phyloP scores from a whole-genome alignment of 169 alveolate genomes.

The Plasmodium fragile region DNA sequence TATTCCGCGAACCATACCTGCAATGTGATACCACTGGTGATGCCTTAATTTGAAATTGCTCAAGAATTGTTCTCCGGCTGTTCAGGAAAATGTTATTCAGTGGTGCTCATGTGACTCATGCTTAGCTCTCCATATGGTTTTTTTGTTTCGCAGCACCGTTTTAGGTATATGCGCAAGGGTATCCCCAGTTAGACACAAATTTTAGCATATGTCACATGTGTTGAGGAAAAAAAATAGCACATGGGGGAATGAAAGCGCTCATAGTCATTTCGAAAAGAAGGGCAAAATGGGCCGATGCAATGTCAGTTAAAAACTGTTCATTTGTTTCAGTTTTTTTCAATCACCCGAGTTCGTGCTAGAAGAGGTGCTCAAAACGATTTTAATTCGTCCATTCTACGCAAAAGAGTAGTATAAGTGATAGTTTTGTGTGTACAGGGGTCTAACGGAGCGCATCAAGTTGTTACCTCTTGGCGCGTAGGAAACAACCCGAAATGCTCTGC shows the following conservation, averaged over 20 bases:
- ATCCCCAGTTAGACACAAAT: neutral
- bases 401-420: neutral
- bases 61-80: conserved; percentile 83
- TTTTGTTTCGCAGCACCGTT: neutral
- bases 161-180: conserved; percentile 1
- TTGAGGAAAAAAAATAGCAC: neutral
- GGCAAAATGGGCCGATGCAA: neutral
- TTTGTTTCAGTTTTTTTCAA: neutral
- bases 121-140: neutral
- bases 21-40: conserved; percentile 91
- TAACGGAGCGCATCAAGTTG: neutral
- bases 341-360: conserved; percentile 76
- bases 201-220: neutral
- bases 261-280: neutral
- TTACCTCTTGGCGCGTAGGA: neutral
- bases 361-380: conserved; percentile 82
- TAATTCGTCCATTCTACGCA: conserved; percentile 85
- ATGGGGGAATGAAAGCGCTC: neutral
- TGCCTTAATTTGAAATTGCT: conserved; percentile 83
- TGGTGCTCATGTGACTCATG: conserved; percentile 40
- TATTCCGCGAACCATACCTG: conserved; percentile 75
- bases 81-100: neutral
- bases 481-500: neutral
- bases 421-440: neutral
- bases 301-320: neutral